phyloP scores from a whole-genome alignment of 1,284 basidiomycete genomes.

The Ceratorhiza oryzae-sativae region DNA sequence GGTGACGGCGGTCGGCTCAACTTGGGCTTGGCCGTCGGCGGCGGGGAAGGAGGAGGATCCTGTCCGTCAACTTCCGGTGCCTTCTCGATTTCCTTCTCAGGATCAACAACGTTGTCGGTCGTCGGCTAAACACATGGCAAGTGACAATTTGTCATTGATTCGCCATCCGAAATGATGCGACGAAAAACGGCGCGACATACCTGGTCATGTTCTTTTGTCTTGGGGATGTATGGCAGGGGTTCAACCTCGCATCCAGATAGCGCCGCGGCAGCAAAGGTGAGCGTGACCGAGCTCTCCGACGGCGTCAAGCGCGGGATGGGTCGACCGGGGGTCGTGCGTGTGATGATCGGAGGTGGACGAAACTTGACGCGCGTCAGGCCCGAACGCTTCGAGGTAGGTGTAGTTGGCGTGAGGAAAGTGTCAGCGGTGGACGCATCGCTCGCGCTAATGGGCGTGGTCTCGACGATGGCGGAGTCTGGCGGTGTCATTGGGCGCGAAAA shows the following conservation, averaged over 20 bases:
- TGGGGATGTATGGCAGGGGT: not conserved
- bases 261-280: slow-evolving; percentile 33
- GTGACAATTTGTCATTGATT: not conserved
- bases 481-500: slow-evolving; percentile 33
- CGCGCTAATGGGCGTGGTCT: slow-evolving; percentile 17
- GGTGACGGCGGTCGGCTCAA: slow-evolving; percentile 8
- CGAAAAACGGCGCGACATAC: not conserved
- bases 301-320: not conserved
- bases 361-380: slow-evolving; percentile 31
- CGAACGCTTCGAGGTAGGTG: not conserved
- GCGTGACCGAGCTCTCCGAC: slow-evolving; percentile 19
- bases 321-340: slow-evolving; percentile 29
- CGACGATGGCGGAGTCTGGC: slow-evolving; percentile 23
- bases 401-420: slow-evolving; percentile 11
- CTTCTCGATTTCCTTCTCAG: slow-evolving; percentile 1
- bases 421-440: not conserved
- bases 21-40: not conserved
- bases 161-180: slow-evolving; percentile 7
- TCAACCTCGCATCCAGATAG: slow-evolving; percentile 20
- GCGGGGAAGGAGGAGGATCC: slow-evolving; percentile 12
- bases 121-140: slow-evolving; percentile 12
- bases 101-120: not conserved
- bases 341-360: slow-evolving; percentile 35
- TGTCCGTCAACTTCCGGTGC: not conserved
- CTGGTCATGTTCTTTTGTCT: slow-evolving; percentile 4